phyloP scores from a whole-genome alignment of 768 basidiomycete species.

The Russula brevipes region DNA sequence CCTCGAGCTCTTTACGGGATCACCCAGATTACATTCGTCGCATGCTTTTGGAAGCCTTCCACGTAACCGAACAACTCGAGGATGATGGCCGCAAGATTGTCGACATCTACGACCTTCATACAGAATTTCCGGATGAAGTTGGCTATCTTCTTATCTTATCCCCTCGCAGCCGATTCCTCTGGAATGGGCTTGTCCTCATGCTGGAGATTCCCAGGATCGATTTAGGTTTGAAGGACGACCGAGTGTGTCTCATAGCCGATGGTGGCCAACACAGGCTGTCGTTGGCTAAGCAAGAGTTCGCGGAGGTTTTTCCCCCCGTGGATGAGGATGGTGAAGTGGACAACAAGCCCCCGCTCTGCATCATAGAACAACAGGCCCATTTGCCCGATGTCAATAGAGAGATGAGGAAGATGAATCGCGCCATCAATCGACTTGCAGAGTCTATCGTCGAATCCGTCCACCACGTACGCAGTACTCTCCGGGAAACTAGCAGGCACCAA shows the following conservation, averaged over 20 bases:
- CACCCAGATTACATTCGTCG: constrained; percentile 71
- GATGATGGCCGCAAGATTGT: constrained; percentile 48
- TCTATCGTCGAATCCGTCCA: constrained; percentile 91
- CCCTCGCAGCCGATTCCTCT: constrained; percentile 80
- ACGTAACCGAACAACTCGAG: constrained; percentile 55
- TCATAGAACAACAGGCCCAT: constrained; percentile 84
- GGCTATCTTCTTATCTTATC: constrained; percentile 84
- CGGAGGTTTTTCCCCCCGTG: constrained; percentile 53
- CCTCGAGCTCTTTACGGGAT: constrained; percentile 68
- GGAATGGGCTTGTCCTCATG: constrained; percentile 86
- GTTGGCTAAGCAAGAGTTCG: constrained; percentile 72
- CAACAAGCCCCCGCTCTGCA: constrained; percentile 14
- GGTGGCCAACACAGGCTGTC: constrained; percentile 74
- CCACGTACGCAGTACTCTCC: constrained; percentile 67
- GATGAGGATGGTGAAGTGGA: constrained; percentile 55
- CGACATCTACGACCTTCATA: constrained; percentile 40
- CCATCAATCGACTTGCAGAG: constrained; percentile 85
- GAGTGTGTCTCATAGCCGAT: constrained; percentile 89
- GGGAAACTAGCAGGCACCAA: constrained; percentile 58
- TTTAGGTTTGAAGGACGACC: constrained; percentile 78
- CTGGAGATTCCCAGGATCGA: constrained; percentile 70
- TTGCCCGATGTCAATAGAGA: constrained; percentile 85
- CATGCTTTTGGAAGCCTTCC: constrained; percentile 82
- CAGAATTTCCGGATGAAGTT: constrained; percentile 52
- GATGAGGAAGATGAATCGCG: constrained; percentile 83